Base-by-base conservation (phyloP, 768 basidiomycete genomes). In the Auricularia auricula-judae region DNA sequence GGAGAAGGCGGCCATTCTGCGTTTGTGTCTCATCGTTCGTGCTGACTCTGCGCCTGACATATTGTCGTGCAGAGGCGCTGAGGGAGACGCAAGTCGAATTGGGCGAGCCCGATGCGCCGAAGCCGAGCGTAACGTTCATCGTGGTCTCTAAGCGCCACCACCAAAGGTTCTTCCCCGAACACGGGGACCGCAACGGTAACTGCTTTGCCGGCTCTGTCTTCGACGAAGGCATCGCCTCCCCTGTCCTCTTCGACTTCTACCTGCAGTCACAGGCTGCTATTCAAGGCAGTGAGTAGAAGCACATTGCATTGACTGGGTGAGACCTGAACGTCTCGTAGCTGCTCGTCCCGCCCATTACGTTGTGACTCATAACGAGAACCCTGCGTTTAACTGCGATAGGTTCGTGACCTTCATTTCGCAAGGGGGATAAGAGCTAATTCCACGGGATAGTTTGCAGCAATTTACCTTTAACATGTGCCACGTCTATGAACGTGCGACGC, bases 121-220 rank as follows among this genome's bases (percentile, higher is more conserved):
- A 73, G 64, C 84, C 85, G 0, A 73, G 71, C 1, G 21, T 88
- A 0, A 80, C 81, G 0, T 86, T 81, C 67, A 79, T 88, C 14
- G 77, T 86, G 18, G 87, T 88, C 5, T 83, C 82, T 1, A 88
- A 88, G 71, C 74, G 86, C 61, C 86, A 84, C 61, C 84, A 83
- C 47, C 72, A 81, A 8, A 74, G 80, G 4, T 83, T 84, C 71
- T 81, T 84, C 72, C 81, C 81, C 0, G 62, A 64, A 64, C 39
- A 42, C 7, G 39, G 39, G 12, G 68, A 65, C 23, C 56, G 34
- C 29, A 35, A 63, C 2, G 81, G 76, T 36, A 86, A 86, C 67
- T 80, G 81, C 62, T 76, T 73, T 0, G 77, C 85, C 0, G 85
- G 85, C 0, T 75, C 82, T 12, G 79, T 84, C 2, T 79, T 81